Conservation (phyloP, 441 rosid species). For the Eruca vesicaria region DNA sequence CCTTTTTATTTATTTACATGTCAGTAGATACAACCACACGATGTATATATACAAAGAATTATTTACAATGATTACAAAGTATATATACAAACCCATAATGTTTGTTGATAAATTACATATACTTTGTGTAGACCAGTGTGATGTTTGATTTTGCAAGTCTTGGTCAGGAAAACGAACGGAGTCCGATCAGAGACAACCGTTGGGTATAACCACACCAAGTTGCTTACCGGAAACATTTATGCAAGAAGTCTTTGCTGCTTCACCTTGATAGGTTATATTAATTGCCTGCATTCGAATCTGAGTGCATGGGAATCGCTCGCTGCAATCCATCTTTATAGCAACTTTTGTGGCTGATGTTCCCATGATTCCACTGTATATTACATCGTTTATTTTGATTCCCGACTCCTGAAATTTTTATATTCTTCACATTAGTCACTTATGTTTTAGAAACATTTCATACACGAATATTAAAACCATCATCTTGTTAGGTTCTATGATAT, state of each 20-base stretch:
- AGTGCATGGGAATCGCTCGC: conserved; percentile 40
- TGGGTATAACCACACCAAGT: conserved; percentile 37
- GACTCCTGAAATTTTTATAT: conserved; percentile 4
- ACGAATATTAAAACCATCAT: neutral
- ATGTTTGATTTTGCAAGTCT: neutral
- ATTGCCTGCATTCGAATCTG: conserved; percentile 37
- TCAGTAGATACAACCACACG: neutral
- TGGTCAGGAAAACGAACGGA: neutral
- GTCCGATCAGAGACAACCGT: conserved; percentile 33
- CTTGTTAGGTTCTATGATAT: neutral
- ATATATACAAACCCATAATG: neutral
- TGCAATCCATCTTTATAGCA: conserved; percentile 50
- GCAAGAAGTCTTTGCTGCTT: conserved; percentile 36
- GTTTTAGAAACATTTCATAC: neutral
- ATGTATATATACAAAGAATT: neutral
- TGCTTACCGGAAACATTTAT: conserved; percentile 36
- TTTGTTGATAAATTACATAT: neutral
- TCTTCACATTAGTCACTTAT: neutral
- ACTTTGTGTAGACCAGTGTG: neutral
- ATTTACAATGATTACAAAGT: conserved; percentile 16
- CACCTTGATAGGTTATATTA: conserved; percentile 36
- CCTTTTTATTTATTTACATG: neutral
- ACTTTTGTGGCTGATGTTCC: conserved; percentile 42
- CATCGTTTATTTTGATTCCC: conserved; percentile 38
- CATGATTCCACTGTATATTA: conserved; percentile 35